Percentiles rank a stretch among this genome's conserved stretches.
Evolutionary conservation across 1,139 yeast species (phyloP).

Genomic region (Meyerozyma elateridarum): DNA sequence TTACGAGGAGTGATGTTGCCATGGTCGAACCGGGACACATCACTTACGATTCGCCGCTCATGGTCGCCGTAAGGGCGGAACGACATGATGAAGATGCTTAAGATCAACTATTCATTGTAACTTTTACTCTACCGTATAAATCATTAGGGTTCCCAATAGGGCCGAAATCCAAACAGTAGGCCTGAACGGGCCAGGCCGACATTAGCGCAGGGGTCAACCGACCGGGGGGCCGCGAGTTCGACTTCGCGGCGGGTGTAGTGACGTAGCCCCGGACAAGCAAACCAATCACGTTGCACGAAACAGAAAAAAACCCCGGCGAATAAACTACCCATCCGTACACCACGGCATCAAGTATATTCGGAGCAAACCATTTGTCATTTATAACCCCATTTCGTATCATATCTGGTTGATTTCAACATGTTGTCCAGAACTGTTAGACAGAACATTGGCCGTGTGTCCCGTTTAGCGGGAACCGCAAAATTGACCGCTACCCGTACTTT

Average conservation of each 20-base stretch:
- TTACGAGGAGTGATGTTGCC: constrained; percentile 10
- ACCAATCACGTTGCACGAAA: too few relatives aligned
- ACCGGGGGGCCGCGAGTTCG: constrained; percentile 3
- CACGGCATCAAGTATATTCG: background rate
- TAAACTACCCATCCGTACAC: constrained; percentile 1
- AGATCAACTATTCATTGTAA: too few relatives aligned
- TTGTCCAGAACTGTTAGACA: constrained; percentile 14
- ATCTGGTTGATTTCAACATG: constrained; percentile 8
- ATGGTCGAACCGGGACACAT: constrained; percentile 17
- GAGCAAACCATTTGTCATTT: constrained; percentile 2
- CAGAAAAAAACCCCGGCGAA: constrained; percentile 1
- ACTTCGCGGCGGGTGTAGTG: too few relatives aligned
- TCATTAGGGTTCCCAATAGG: background rate
- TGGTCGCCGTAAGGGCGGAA: constrained; percentile 7
- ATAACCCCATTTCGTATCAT: background rate
- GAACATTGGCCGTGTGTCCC: constrained; percentile 12
- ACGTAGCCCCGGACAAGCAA: too few relatives aligned
- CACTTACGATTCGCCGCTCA: constrained; percentile 13
- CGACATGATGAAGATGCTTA: background rate
- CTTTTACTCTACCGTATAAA: background rate
- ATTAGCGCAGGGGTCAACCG: background rate
- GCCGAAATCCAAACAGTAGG: background rate
- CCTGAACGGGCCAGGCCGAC: background rate
- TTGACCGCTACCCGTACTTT: constrained; percentile 7
- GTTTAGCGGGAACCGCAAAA: constrained; percentile 6